Conservation (phyloP, 2,329 filamentous ascomycete genomes). For the Diaporthe aspalathi region DNA sequence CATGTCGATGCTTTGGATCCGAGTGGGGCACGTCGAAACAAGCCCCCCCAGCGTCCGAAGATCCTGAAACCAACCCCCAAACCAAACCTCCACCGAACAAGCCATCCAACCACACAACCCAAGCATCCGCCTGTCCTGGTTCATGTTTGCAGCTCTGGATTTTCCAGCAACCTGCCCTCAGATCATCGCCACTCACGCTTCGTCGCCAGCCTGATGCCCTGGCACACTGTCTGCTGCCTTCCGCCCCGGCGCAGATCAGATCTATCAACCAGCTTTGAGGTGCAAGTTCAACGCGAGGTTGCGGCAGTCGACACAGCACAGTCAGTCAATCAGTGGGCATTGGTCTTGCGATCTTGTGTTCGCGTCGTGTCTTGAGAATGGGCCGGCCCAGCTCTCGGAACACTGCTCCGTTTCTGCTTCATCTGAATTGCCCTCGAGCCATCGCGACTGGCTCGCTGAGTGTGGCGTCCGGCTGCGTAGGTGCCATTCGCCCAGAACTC, state of each 20-base stretch:
- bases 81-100: constrained; percentile 17
- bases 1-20: not conserved
- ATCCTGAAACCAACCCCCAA: constrained; percentile 38
- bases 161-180: constrained; percentile 4
- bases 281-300: not conserved
- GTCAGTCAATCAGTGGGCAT: not conserved
- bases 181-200: not conserved
- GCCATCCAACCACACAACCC: constrained; percentile 24
- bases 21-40: constrained; percentile 35
- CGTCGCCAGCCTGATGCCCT: too few species aligned
- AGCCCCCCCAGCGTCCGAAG: constrained; percentile 31
- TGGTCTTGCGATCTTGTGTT: not conserved
- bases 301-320: not conserved
- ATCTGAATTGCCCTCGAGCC: constrained; percentile 12
- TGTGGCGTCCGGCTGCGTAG: not conserved
- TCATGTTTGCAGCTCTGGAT: constrained; percentile 20
- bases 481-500: constrained; percentile 3
- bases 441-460: constrained; percentile 31
- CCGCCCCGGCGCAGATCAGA: not conserved
- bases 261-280: not conserved
- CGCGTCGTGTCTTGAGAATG: constrained; percentile 9
- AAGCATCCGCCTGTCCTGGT: not conserved
- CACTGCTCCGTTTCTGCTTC: constrained; percentile 33
- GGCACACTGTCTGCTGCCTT: not conserved
- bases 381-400: constrained; percentile 13